phyloP scores from a whole-genome alignment of 2,329 filamentous ascomycete genomes.

The Trichoderma lentiforme region DNA sequence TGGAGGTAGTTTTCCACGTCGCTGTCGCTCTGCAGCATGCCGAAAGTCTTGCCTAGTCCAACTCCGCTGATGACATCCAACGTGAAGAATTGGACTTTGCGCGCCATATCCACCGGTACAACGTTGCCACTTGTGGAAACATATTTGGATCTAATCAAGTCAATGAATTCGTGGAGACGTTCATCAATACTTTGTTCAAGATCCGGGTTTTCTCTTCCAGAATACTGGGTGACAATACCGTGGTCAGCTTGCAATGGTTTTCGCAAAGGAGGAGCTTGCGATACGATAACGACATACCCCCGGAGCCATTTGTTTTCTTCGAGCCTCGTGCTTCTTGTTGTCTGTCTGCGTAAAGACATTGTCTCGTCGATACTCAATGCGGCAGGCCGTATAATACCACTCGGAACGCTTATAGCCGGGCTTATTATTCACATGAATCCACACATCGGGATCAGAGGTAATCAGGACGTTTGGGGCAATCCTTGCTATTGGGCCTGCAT shows the following conservation, averaged over 20 bases:
- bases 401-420: constrained; percentile 40
- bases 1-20: constrained; percentile 43
- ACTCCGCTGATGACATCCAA: constrained; percentile 52
- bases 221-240: constrained; percentile 40
- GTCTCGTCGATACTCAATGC: constrained; percentile 48
- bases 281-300: constrained; percentile 39
- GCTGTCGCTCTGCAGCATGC: constrained; percentile 43
- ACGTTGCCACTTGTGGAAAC: constrained; percentile 30
- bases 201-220: constrained; percentile 50
- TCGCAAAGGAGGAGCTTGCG: not conserved
- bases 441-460: constrained; percentile 47
- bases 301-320: constrained; percentile 48
- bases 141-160: constrained; percentile 45
- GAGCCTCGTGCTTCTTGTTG: constrained; percentile 43
- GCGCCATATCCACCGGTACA: constrained; percentile 43
- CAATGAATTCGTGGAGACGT: constrained; percentile 43
- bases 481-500: constrained; percentile 27
- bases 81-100: constrained; percentile 48
- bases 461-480: constrained; percentile 46
- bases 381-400: constrained; percentile 45
- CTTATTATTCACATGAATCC: constrained; percentile 42
- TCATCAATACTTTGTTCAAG: constrained; percentile 49
- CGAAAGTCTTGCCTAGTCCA: constrained; percentile 48
- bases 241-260: not conserved
- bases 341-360: constrained; percentile 53